These are phyloP conservation scores for Sordaria brevicollis DNA, from an alignment of 495 filamentous ascomycete genomes.

Conservation along the genomic window DNA sequence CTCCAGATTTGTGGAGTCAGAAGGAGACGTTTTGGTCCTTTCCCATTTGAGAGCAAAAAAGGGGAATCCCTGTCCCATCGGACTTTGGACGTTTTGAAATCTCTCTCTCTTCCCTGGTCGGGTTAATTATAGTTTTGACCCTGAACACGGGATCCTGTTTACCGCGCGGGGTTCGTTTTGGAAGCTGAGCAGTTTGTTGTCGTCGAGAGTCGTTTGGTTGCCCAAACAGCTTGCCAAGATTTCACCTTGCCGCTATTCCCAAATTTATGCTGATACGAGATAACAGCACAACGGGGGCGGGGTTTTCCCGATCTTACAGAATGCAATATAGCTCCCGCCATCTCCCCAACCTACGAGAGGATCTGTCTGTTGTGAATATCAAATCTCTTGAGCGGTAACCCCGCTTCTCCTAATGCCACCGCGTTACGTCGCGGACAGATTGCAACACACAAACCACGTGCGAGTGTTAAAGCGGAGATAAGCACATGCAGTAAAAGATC, in stretches of 20 bases:
- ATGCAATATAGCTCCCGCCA: background rate
- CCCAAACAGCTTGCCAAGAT: background rate
- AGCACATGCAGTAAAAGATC: background rate
- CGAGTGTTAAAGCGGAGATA: background rate
- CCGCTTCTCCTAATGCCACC: background rate
- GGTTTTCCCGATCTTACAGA: background rate
- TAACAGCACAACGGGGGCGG: background rate
- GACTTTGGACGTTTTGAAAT: background rate
- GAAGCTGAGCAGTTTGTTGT: too few species aligned
- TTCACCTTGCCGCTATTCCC: background rate
- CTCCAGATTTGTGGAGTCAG: background rate
- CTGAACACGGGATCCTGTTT: background rate
- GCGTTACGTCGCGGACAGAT: background rate
- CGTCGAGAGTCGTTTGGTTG: background rate
- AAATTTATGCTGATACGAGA: background rate
- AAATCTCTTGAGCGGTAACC: background rate
- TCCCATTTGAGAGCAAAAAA: background rate
- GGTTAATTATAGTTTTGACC: background rate
- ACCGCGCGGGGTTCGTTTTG: background rate
- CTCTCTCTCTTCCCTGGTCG: background rate
- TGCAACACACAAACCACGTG: background rate
- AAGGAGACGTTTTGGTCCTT: background rate
- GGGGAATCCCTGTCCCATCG: background rate
- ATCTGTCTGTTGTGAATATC: background rate
- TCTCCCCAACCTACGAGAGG: background rate